Evolutionary conservation across 306 rosid species (phyloP).

Genomic region (Prunus fruticosa): DNA sequence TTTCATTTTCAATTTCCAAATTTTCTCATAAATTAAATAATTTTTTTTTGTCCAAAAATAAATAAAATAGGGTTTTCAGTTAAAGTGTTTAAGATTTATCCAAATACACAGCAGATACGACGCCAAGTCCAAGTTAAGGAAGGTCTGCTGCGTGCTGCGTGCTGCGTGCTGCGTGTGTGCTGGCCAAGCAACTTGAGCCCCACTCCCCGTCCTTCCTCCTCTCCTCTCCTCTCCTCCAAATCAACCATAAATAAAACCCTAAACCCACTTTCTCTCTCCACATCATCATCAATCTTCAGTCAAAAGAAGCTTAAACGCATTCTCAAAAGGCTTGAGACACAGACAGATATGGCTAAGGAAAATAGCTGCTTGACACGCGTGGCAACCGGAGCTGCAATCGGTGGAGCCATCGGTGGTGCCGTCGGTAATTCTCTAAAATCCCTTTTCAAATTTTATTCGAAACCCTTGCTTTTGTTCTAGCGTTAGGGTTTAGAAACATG

Average conservation of each 20-base stretch:
- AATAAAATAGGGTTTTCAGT: too few species aligned
- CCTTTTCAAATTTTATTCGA: not conserved
- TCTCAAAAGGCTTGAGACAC: not conserved
- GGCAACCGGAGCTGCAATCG: conserved; percentile 1
- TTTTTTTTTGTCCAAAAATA: too few species aligned
- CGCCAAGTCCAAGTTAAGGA: too few species aligned
- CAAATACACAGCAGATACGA: too few species aligned
- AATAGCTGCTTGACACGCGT: conserved; percentile 2
- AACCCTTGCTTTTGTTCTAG: not conserved
- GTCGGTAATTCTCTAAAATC: not conserved
- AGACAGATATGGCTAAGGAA: not conserved
- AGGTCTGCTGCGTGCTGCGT: not conserved
- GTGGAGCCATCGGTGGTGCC: not conserved
- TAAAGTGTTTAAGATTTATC: too few species aligned
- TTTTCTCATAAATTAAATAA: too few species aligned
- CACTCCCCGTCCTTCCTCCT: not conserved
- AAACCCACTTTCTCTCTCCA: not conserved
- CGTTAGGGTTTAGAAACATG: too few species aligned
- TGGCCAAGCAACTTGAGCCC: not conserved
- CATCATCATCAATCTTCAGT: not conserved
- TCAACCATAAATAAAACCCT: not conserved
- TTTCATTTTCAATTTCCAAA: too few species aligned
- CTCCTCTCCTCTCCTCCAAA: not conserved
- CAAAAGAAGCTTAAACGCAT: not conserved
- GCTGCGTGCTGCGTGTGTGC: not conserved